Conservation (phyloP, 768 basidiomycete species). For the Termitomyces titanicus region DNA sequence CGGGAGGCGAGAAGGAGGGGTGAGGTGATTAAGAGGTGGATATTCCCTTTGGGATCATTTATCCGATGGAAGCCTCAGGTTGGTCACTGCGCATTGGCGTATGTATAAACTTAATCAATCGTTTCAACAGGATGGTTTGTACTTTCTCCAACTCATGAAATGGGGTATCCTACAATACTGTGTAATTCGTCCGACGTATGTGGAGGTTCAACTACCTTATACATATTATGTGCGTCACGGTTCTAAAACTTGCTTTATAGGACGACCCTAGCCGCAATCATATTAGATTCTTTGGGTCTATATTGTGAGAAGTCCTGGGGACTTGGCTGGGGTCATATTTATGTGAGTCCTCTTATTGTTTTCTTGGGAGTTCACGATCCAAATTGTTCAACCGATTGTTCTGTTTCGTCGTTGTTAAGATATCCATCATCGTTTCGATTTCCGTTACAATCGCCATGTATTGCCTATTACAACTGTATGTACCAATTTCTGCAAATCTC, state of each 20-base stretch:
- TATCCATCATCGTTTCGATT: slow-evolving; percentile 56
- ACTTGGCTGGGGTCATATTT: slow-evolving; percentile 65
- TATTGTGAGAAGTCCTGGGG: slow-evolving; percentile 75
- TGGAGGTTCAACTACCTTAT: not conserved
- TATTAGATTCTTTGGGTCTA: slow-evolving; percentile 58
- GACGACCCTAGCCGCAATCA: slow-evolving; percentile 58
- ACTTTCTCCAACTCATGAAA: slow-evolving; percentile 72
- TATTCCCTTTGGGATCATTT: slow-evolving; percentile 65
- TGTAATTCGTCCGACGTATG: slow-evolving; percentile 57
- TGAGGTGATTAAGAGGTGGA: slow-evolving; percentile 52
- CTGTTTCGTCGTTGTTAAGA: no score
- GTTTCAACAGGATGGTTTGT: slow-evolving; percentile 50
- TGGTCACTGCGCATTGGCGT: slow-evolving; percentile 11
- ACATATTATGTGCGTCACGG: not conserved
- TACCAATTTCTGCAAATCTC: slow-evolving; percentile 52
- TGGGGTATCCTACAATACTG: slow-evolving; percentile 76
- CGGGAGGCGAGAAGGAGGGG: slow-evolving; percentile 37
- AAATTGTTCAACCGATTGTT: not conserved
- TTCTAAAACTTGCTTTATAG: slow-evolving; percentile 18
- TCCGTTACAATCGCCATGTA: slow-evolving; percentile 81
- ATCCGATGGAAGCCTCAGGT: slow-evolving; percentile 62
- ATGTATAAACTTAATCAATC: slow-evolving; percentile 7
- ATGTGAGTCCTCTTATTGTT: slow-evolving; percentile 37
- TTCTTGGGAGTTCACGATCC: not conserved
- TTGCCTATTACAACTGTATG: slow-evolving; percentile 68